A percentile compares a stretch with the other conserved stretches of the same genome.
Conservation (phyloP, 1,284 basidiomycete species). For the Cryptococcus sp. region DNA sequence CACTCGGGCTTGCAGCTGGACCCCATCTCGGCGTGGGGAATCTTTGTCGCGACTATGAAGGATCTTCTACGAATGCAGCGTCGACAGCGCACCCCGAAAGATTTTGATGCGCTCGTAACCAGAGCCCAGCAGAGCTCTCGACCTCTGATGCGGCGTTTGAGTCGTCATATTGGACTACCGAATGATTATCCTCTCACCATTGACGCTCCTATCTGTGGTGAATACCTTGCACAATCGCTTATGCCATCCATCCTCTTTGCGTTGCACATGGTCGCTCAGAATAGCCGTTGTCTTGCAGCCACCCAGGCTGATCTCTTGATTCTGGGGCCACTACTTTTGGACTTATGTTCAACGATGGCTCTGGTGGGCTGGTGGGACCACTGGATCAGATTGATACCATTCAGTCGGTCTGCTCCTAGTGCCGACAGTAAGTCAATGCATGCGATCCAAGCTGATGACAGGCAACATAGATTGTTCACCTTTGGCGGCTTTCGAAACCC, state of each 20-base stretch:
- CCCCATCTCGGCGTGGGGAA: slow-evolving; percentile 7
- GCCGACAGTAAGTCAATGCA: slow-evolving; percentile 9
- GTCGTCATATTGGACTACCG: not conserved
- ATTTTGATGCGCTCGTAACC: not conserved
- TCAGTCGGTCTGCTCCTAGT: slow-evolving; percentile 11
- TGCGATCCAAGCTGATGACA: slow-evolving; percentile 2
- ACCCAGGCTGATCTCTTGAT: slow-evolving; percentile 57
- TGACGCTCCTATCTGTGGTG: too few species aligned
- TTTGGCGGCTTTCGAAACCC: slow-evolving; percentile 29
- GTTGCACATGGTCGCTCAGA: slow-evolving; percentile 71
- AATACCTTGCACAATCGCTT: slow-evolving; percentile 1
- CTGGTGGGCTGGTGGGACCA: slow-evolving; percentile 82
- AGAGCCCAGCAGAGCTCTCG: not conserved
- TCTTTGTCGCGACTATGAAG: slow-evolving; percentile 8
- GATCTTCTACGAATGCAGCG: slow-evolving; percentile 5
- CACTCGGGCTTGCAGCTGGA: slow-evolving; percentile 16
- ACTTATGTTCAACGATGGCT: slow-evolving; percentile 58
- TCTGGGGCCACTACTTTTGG: slow-evolving; percentile 62
- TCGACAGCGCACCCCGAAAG: not conserved
- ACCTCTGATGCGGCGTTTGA: not conserved
- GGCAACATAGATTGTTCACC: slow-evolving; percentile 21
- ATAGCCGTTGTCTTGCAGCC: slow-evolving; percentile 38
- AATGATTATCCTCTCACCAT: too few species aligned
- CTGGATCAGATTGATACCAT: slow-evolving; percentile 71
- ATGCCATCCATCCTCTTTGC: slow-evolving; percentile 53